These are phyloP conservation scores for Lentinula novae-zelandiae DNA, from an alignment of 1,284 basidiomycete species.

Conservation along the genomic window DNA sequence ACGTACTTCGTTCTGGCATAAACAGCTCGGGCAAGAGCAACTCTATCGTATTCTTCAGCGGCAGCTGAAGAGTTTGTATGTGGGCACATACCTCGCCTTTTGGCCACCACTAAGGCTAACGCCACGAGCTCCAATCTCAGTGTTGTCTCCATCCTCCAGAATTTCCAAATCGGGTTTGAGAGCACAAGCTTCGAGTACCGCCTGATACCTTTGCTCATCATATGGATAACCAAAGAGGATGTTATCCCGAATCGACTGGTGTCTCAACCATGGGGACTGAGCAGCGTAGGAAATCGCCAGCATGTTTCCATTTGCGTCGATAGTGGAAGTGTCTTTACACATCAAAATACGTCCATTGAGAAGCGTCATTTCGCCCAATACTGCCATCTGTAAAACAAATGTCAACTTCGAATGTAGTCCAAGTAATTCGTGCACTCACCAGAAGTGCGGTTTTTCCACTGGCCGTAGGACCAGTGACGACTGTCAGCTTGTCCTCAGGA, in stretches of 20 bases:
- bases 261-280: conserved; percentile 82
- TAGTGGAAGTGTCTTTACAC: conserved; percentile 4
- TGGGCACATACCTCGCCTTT: conserved; percentile 28
- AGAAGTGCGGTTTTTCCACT: conserved; percentile 31
- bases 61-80: neutral
- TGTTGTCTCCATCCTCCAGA: conserved; percentile 56
- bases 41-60: conserved; percentile 11
- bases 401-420: conserved; percentile 48
- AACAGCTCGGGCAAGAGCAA: conserved; percentile 45
- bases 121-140: conserved; percentile 20
- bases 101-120: conserved; percentile 33
- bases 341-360: conserved; percentile 7
- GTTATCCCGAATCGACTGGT: conserved; percentile 50
- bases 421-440: neutral
- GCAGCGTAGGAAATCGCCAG: conserved; percentile 74
- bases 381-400: conserved; percentile 3
- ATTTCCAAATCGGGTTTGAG: conserved; percentile 61
- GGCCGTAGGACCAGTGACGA: conserved; percentile 42
- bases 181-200: conserved; percentile 56
- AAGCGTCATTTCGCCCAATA: conserved; percentile 12
- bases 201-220: conserved; percentile 49
- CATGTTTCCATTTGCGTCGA: conserved; percentile 7
- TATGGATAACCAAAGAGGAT: conserved; percentile 56
- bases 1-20: conserved; percentile 17
- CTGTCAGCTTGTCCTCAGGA: conserved; percentile 62